A percentile compares a stretch with the other conserved stretches of the same genome.
Evolutionary conservation across 1,284 basidiomycete genomes (phyloP).

Genomic region (Serendipita sp.): DNA sequence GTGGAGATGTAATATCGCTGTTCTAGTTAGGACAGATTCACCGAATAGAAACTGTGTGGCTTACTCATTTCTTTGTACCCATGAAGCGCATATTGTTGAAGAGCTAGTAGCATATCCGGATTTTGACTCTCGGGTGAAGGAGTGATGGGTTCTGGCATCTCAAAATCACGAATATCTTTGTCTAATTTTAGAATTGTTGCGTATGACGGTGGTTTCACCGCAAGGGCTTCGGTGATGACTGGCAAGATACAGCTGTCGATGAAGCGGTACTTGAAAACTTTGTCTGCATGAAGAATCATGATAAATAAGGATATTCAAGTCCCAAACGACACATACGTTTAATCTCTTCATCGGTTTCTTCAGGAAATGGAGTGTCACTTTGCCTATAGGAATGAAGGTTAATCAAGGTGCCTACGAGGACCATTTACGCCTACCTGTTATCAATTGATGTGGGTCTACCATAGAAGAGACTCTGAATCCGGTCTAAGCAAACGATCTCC

Average conservation of each 20-base stretch:
- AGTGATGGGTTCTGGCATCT: neutral
- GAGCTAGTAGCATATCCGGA: neutral
- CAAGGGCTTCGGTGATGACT: conserved; percentile 5
- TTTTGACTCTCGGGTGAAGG: neutral
- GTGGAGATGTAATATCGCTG: conserved; percentile 51
- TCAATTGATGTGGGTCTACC: neutral
- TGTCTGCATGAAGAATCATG: neutral
- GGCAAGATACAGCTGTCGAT: neutral
- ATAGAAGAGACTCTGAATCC: neutral
- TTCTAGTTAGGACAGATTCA: neutral
- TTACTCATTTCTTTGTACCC: conserved; percentile 5
- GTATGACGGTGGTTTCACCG: neutral
- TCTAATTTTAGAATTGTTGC: conserved; percentile 6
- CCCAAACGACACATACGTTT: neutral
- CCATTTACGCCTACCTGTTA: neutral
- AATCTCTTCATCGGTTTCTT: neutral
- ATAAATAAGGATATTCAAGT: neutral
- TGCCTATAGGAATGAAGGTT: neutral
- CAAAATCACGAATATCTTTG: conserved; percentile 3
- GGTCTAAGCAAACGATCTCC: neutral
- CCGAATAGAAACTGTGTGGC: neutral
- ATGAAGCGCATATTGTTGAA: conserved; percentile 1
- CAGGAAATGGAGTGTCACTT: neutral
- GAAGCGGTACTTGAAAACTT: neutral
- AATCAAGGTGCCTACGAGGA: neutral